A percentile compares a stretch with the other conserved stretches of the same genome.
Conservation (phyloP, 148 eudicot genomes). For the Vaccinium macrocarpon region DNA sequence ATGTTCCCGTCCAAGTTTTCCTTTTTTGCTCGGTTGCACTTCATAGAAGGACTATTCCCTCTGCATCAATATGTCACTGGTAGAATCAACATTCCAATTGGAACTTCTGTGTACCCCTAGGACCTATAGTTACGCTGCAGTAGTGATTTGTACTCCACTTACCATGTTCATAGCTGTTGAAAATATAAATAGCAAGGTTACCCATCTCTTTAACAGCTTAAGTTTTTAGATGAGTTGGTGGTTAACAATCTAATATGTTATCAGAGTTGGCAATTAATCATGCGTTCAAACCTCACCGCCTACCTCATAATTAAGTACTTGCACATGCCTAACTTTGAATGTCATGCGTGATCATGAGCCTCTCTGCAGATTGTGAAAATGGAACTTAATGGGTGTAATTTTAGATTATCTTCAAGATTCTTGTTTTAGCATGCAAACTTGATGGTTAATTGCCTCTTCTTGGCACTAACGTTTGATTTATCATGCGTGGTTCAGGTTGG, state of each 20-base stretch:
- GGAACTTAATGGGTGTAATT: background rate
- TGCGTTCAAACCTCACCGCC: too few species aligned
- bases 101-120: background rate
- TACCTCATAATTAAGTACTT: too few species aligned
- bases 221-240: too few species aligned
- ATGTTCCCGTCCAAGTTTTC: background rate
- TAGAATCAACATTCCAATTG: background rate
- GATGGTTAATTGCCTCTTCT: background rate
- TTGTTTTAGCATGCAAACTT: background rate
- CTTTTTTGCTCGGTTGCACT: background rate
- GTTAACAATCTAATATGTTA: too few species aligned
- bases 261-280: too few species aligned
- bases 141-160: background rate
- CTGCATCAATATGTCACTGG: background rate
- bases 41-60: background rate
- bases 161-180: background rate
- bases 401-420: background rate
- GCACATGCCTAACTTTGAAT: too few species aligned
- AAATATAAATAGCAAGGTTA: too few species aligned
- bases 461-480: background rate
- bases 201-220: too few species aligned
- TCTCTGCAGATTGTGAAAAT: background rate
- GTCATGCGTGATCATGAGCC: too few species aligned
- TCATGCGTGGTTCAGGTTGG: slow-evolving; percentile 52
- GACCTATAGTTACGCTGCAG: background rate